These are phyloP conservation scores for Epichloe baconii DNA, from an alignment of 2,329 filamentous ascomycete genomes.

Conservation along the genomic window DNA sequence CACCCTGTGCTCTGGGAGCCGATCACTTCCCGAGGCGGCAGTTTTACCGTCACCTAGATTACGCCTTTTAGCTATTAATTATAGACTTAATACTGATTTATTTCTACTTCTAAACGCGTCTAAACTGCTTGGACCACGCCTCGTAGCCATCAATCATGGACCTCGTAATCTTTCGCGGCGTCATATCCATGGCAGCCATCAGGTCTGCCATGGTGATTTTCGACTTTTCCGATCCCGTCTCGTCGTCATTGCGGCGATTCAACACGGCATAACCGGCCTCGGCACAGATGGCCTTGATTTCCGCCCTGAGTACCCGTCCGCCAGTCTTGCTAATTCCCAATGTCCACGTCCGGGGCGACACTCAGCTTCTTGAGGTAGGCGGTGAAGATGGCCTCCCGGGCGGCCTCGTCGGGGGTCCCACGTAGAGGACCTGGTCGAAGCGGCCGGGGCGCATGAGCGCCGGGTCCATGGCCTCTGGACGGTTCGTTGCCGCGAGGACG, in stretches of 20 bases:
- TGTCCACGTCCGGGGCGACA: constrained; percentile 49
- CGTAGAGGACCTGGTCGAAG: constrained; percentile 75
- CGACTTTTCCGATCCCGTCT: constrained; percentile 15
- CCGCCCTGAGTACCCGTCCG: constrained; percentile 74
- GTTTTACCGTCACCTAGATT: too few species aligned
- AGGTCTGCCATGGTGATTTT: constrained; percentile 31
- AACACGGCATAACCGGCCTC: constrained; percentile 30
- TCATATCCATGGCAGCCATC: constrained; percentile 27
- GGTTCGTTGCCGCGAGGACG: constrained; percentile 83
- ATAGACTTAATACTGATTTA: too few species aligned
- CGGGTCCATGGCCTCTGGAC: constrained; percentile 73
- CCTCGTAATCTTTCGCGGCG: constrained; percentile 45
- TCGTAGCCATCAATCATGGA: constrained; percentile 47
- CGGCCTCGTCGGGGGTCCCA: constrained; percentile 68
- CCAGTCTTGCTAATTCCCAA: constrained; percentile 48
- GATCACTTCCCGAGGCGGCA: too few species aligned
- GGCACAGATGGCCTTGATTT: constrained; percentile 48
- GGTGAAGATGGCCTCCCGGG: constrained; percentile 62
- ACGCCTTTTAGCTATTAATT: too few species aligned
- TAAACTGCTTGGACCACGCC: constrained; percentile 35
- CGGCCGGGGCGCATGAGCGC: constrained; percentile 76
- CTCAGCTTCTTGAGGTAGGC: constrained; percentile 51
- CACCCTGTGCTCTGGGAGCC: too few species aligned
- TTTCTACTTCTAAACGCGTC: constrained; percentile 1
- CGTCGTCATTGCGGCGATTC: constrained; percentile 20